phyloP scores from a whole-genome alignment of 441 rosid genomes.

The Adansonia rubrostipa region DNA sequence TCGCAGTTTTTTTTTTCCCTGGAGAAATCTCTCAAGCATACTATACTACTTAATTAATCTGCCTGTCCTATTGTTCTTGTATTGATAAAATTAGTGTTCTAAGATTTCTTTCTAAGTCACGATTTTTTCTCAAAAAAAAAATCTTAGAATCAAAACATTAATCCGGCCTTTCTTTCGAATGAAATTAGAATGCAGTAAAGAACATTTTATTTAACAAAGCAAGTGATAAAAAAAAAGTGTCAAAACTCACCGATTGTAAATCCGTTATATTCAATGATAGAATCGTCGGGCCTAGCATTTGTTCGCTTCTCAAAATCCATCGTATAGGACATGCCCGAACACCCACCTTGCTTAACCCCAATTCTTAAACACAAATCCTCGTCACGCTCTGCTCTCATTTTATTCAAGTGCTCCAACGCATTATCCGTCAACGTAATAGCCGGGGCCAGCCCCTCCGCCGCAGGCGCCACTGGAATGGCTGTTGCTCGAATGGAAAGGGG shows the following conservation, averaged over 20 bases:
- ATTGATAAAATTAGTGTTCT: not conserved
- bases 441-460: constrained; percentile 63
- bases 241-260: constrained; percentile 70
- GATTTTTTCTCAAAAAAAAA: not conserved
- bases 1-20: not conserved
- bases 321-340: constrained; percentile 95
- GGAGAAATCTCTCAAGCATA: not conserved
- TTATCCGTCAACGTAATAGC: constrained; percentile 70
- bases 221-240: not conserved
- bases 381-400: constrained; percentile 71
- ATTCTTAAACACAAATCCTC: constrained; percentile 91
- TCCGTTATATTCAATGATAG: constrained; percentile 73
- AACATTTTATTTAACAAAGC: not conserved
- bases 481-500: constrained; percentile 58
- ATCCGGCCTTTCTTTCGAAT: not conserved
- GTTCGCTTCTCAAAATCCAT: constrained; percentile 86
- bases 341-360: constrained; percentile 93
- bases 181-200: not conserved
- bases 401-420: constrained; percentile 81
- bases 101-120: not conserved
- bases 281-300: constrained; percentile 81
- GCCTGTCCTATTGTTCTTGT: not conserved
- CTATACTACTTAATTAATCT: not conserved
- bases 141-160: not conserved
- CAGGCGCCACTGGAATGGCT: constrained; percentile 51